phyloP scores from a whole-genome alignment of 306 rosid species.

The Crotalaria pallida region DNA sequence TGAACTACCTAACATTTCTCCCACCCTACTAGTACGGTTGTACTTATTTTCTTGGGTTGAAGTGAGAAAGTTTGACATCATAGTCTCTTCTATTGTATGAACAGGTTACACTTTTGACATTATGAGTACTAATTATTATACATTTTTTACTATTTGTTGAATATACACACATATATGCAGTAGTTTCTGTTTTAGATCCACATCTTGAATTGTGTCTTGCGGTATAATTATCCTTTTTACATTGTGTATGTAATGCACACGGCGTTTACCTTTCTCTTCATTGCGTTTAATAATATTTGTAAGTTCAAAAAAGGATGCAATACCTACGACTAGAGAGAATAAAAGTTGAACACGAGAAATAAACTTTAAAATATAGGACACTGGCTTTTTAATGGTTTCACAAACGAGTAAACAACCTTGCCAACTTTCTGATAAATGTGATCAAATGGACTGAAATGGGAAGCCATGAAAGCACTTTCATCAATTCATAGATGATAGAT shows the following conservation, averaged over 20 bases:
- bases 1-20: not conserved
- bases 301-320: not conserved
- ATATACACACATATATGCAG: not conserved
- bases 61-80: slow-evolving; percentile 1
- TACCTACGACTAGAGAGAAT: not conserved
- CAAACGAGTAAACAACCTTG: not conserved
- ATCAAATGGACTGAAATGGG: not conserved
- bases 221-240: not conserved
- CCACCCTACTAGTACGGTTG: too few relatives aligned
- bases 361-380: not conserved
- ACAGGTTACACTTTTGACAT: not conserved
- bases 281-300: not conserved
- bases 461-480: not conserved
- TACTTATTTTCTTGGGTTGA: not conserved
- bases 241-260: not conserved
- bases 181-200: not conserved
- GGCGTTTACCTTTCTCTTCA: not conserved
- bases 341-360: not conserved
- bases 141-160: not conserved
- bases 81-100: not conserved
- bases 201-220: not conserved
- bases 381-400: not conserved
- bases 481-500: not conserved
- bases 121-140: not conserved
- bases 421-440: not conserved